phyloP scores from a whole-genome alignment of 1,284 basidiomycete species.

The Moniliophthora roreri region DNA sequence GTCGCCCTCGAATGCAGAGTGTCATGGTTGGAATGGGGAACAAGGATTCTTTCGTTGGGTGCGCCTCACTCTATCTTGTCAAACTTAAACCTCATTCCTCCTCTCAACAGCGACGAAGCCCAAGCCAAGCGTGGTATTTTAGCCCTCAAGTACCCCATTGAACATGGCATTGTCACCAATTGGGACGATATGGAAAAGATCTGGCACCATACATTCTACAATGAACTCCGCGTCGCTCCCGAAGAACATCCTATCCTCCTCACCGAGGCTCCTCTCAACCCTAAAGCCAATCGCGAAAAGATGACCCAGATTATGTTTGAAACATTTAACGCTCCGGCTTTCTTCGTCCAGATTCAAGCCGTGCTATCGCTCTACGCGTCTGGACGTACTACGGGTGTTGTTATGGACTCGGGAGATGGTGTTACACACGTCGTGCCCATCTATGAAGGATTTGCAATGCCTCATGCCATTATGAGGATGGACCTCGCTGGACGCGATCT shows the following conservation, averaged over 20 bases:
- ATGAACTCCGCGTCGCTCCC: constrained; percentile 5
- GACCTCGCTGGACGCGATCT: constrained; percentile 4
- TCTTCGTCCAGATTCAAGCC: constrained; percentile 2
- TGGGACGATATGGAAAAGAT: constrained; percentile 10
- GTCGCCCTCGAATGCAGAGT: background rate
- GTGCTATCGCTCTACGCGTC: constrained; percentile 5
- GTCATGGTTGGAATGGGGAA: constrained; percentile 6
- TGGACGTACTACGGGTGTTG: constrained; percentile 5
- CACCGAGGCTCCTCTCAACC: constrained; percentile 8
- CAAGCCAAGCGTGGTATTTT: constrained; percentile 4
- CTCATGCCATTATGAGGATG: background rate
- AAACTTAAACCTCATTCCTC: background rate
- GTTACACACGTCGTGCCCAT: constrained; percentile 6
- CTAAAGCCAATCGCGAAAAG: constrained; percentile 7
- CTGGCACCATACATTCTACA: constrained; percentile 9
- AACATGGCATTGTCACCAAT: constrained; percentile 8
- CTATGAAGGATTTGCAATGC: constrained; percentile 4
- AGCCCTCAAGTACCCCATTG: constrained; percentile 2
- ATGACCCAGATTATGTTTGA: constrained; percentile 9
- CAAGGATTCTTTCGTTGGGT: constrained; percentile 7
- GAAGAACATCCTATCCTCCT: constrained; percentile 7
- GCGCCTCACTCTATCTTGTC: background rate
- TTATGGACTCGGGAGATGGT: constrained; percentile 5
- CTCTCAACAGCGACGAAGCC: constrained; percentile 3
- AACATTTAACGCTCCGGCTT: constrained; percentile 3